Base-by-base conservation (phyloP, 2,329 filamentous ascomycete species). In the Aspergillus hortae region DNA sequence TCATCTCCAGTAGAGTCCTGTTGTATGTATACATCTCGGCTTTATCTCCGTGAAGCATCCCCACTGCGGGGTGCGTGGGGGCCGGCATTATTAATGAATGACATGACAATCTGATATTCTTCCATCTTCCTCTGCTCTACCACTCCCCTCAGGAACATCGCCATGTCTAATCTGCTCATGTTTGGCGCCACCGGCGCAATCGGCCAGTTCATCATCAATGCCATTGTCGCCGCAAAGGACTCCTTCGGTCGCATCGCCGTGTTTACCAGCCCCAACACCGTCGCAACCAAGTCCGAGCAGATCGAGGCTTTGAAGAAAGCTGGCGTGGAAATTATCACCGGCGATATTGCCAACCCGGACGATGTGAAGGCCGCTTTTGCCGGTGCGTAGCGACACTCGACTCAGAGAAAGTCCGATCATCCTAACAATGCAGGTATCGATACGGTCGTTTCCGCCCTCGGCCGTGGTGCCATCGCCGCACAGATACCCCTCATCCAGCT, bases 361-460 rank as follows among this genome's bases (percentile, higher is more conserved):
- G 80, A 83, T 48, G 72, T 88, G 2, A 66, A 71, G 15, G 73
- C 74, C n/a, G 84, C 84, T 2, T 87, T 82, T 57, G 61, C 77
- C 57, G 76, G 77, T 77, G 57, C 30, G 49, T 43, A 6, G 19
- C 5, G 23, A 23, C 6, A 6, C 23, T 23, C 23, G 23, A 23
- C 23, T 23, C 23, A 6, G 6, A 23, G 23, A 4, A 23, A 23
- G 4, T 23, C 6, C 5, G 4, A 38, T 38, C 14, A n/a, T 9
- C 7, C 35, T 38, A 5, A 21, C 14, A 2, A 32, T 1, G 27
- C n/a, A 77, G 77, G 72, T 45, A 79, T 85, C 59, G 84, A 89
- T 65, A 88, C 85, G 0, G 75, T 89, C 40, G 71, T 89, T 45
- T 86, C 81, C 17, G 81, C 82, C 2, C 75, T 89, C 1, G 87